Base-by-base conservation (phyloP, 2,329 filamentous ascomycete genomes). In the Colletotrichum trifolii region DNA sequence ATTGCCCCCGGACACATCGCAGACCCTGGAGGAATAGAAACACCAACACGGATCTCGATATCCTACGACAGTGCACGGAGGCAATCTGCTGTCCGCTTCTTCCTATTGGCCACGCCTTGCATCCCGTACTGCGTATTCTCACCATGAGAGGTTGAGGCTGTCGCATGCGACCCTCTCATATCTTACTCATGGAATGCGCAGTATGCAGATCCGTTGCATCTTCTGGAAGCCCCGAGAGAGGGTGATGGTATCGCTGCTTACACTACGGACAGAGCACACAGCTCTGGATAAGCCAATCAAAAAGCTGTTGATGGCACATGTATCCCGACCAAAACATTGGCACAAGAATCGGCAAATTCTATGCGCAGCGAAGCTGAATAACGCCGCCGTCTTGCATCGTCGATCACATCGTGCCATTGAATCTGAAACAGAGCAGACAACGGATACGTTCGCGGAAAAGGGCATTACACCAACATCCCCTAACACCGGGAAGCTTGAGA, bases 151-250 rank as follows among this genome's bases (percentile, higher is more conserved):
- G 4, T 53, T 48, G 8, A 13, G 25, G 25, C 46, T 47, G 58
- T 58, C 52, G 52, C 47, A 55, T 63, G 59, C 47, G 25, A 17
- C 48, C 50, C 39, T 55, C 25, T 62, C 55, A 62, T 65, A 62
- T 54, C 57, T 53, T 15, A 38, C 46, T 13, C 47, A 15, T 59
- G 40, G 8, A 62, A 34, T 25, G 12, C 35, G 17, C 46, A 39
- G 47, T 40, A 52, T 39, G 52, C 47, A 58, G 52, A 62, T 53
- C 59, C 13, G 17, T 57, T 47, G 33, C 15, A 13, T 17, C 9
- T 47, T 43, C 13, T 45, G 35, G 33, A 46, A 61, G 50, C 50
- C 50, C 33, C 17, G 9, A 17, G 45, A 40, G 54, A 56, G 11
- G 35, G 25, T 33, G 13, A 25, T 5, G 25, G 25, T 25, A 25